phyloP scores from a whole-genome alignment of 192 early-diverging fungal species.

The Jimgerdemannia flammicorona region DNA sequence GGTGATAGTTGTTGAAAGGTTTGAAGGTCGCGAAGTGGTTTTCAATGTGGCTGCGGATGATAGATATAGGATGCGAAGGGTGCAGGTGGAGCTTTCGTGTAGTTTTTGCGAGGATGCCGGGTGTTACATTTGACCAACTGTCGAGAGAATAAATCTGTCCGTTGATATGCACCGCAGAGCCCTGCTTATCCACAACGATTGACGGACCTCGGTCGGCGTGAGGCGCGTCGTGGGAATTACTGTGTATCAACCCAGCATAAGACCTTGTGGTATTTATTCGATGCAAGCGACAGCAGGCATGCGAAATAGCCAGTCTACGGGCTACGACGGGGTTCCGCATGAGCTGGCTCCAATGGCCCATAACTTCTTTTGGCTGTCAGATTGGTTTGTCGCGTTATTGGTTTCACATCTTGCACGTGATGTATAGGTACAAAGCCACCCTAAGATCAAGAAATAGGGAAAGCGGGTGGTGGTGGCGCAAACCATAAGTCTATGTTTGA shows the following conservation, averaged over 20 bases:
- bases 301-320: background rate
- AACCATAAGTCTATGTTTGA: no score
- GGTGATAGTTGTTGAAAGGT: conserved; percentile 61
- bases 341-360: background rate
- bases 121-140: conserved; percentile 72
- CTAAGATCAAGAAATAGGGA: no score
- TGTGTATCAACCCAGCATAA: background rate
- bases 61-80: conserved; percentile 81
- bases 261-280: background rate
- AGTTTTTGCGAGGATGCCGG: conserved; percentile 72
- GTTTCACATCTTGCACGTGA: no score
- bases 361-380: background rate
- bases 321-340: background rate
- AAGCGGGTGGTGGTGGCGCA: no score
- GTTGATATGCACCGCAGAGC: conserved; percentile 26
- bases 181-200: background rate
- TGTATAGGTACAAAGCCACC: no score
- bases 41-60: conserved; percentile 79
- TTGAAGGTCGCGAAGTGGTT: conserved; percentile 65
- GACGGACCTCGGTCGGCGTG: background rate
- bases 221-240: background rate
- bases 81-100: conserved; percentile 72
- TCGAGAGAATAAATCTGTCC: conserved; percentile 48
- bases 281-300: background rate
- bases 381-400: no score